Conservation (phyloP, 805 yeast genomes). For the Huiozyma sinensis region DNA sequence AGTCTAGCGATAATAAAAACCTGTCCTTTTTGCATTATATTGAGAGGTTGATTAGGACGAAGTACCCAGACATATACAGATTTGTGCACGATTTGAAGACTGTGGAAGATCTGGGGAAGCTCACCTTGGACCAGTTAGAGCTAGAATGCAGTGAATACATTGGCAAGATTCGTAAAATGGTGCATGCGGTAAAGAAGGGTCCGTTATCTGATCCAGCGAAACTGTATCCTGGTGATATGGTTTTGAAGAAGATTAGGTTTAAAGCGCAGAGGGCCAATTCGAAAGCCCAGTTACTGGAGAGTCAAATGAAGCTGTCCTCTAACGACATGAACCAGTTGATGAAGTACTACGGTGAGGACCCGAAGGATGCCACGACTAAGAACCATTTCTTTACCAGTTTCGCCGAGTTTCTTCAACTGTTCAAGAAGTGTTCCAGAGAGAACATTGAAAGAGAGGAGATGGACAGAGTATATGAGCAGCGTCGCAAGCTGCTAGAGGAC, state of each 20-base stretch:
- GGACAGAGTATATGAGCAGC: constrained; percentile 48
- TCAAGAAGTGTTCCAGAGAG: constrained; percentile 53
- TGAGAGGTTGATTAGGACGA: constrained; percentile 53
- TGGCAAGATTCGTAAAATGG: constrained; percentile 40
- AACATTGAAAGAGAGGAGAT: constrained; percentile 62
- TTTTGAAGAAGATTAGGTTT: constrained; percentile 44
- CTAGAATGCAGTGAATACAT: constrained; percentile 48
- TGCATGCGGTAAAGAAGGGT: constrained; percentile 48
- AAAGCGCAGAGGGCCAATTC: constrained; percentile 44
- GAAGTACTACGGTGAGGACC: constrained; percentile 66
- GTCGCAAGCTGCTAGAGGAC: constrained; percentile 39
- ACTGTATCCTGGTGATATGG: constrained; percentile 57
- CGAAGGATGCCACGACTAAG: constrained; percentile 39
- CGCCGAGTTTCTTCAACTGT: constrained; percentile 47
- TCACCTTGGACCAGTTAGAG: constrained; percentile 52
- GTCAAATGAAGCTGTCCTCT: constrained; percentile 41
- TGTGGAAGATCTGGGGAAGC: constrained; percentile 44
- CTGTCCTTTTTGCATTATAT: constrained; percentile 67
- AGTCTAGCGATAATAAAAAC: constrained; percentile 51
- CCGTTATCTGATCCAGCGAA: constrained; percentile 50
- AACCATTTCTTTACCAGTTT: constrained; percentile 55
- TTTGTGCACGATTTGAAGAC: constrained; percentile 52
- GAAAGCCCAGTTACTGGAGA: constrained; percentile 39
- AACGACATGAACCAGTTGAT: constrained; percentile 46
- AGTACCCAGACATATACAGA: constrained; percentile 52